A percentile compares a stretch with the other conserved stretches of the same genome.
phyloP scores from a whole-genome alignment of 225 moss, liverwort and hornwort genomes.

The Sphagnum tenellum region DNA sequence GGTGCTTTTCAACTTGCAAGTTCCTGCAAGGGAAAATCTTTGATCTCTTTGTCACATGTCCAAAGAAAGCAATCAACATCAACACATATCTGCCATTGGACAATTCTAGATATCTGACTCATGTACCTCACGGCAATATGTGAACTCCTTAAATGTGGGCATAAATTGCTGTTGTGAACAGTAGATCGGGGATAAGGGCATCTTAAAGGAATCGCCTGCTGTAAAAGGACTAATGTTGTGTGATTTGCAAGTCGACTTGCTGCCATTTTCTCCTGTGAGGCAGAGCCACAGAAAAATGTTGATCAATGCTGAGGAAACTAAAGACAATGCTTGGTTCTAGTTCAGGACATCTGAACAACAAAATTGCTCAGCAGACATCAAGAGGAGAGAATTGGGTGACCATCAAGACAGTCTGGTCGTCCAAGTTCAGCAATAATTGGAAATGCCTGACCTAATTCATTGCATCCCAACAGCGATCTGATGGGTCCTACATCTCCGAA shows the following conservation, averaged over 20 bases:
- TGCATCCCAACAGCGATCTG: no score
- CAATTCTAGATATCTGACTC: neutral
- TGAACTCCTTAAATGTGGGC: constrained; percentile 10
- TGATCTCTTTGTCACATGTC: neutral
- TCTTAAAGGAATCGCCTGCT: constrained; percentile 17
- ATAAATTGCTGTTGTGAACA: constrained; percentile 14
- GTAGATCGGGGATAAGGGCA: constrained; percentile 13
- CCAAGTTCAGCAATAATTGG: no score
- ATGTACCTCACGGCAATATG: constrained; percentile 27
- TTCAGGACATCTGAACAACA: no score
- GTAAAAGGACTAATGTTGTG: constrained; percentile 15
- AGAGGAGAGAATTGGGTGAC: no score
- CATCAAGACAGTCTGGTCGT: no score
- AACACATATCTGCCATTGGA: neutral
- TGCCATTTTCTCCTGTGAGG: no score
- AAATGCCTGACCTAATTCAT: no score
- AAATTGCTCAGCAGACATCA: no score
- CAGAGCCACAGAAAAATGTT: no score
- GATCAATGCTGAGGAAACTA: no score
- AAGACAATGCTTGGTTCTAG: no score
- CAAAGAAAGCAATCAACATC: neutral
- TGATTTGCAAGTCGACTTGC: constrained; percentile 9
- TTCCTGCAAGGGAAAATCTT: constrained; percentile 9
- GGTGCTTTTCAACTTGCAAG: constrained; percentile 12
- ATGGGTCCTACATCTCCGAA: no score